Base-by-base conservation (phyloP, 192 early-diverging fungal species). In the Anaeromyces robustus region DNA sequence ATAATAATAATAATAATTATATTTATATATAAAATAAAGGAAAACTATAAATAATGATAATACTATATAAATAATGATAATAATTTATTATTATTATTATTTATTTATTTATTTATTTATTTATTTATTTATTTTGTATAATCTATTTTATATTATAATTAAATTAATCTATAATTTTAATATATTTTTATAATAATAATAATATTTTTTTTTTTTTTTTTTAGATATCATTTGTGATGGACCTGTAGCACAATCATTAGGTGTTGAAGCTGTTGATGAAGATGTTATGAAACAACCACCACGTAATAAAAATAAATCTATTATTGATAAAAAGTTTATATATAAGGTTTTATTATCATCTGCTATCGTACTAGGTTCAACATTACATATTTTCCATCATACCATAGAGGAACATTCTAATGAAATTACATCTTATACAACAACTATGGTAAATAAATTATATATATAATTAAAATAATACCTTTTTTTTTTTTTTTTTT, bases 181-280 rank as follows among this genome's bases (percentile, higher is more conserved):
- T n/a, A n/a, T n/a, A n/a, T n/a, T n/a, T n/a, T n/a, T n/a, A n/a
- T n/a, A n/a, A n/a, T n/a, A n/a, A n/a, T n/a, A n/a, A n/a, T n/a
- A n/a, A n/a, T n/a, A n/a, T n/a, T n/a, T n/a, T n/a, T n/a, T n/a
- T n/a, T n/a, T n/a, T n/a, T n/a, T n/a, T n/a, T n/a, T n/a, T n/a
- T n/a, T n/a, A 95, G 95, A 98, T 83, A 98, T 98, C 81, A 91
- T 98, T 77, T 97, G 97, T 93, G 97, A 98, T 83, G 97, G 97
- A 13, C 97, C 97, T 30, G 96, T 97, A 14, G 97, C 97, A 16
- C 97, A 98, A 88, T 97, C 96, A 9, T 85, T 98, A 30, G 97
- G 97, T 59, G 97, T 98, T 13, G 97, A 98, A 81, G 89, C 94
- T 6, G 94, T 96, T 7, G 96, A 98, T 86, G 94, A 95, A 32